Evolutionary conservation across 1,284 basidiomycete species (phyloP).

Genomic region (Apiotrichum akiyoshidainum): DNA sequence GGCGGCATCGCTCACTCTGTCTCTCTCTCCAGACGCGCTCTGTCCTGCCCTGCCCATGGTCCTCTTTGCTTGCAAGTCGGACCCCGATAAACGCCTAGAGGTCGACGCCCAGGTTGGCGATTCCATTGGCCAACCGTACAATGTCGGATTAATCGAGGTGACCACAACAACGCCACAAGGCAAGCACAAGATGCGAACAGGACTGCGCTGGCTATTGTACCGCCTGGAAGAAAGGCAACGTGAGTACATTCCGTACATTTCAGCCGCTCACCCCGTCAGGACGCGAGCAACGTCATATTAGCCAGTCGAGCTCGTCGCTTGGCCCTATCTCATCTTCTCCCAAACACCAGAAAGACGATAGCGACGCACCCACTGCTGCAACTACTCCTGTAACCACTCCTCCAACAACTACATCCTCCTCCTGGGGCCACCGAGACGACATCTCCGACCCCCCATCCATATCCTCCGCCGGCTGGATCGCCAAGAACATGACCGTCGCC

Average conservation of each 20-base stretch:
- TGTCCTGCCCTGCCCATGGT: constrained; percentile 36
- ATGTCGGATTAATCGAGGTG: constrained; percentile 49
- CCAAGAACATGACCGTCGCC: constrained; percentile 5
- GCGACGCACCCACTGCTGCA: background rate
- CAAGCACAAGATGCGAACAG: constrained; percentile 49
- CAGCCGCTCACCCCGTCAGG: background rate
- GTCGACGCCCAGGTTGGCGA: constrained; percentile 45
- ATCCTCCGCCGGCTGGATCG: constrained; percentile 36
- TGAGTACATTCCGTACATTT: constrained; percentile 21
- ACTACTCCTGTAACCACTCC: constrained; percentile 3
- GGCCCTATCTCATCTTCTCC: background rate
- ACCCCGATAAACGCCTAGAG: constrained; percentile 33
- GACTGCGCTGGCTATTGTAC: constrained; percentile 47
- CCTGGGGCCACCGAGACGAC: constrained; percentile 9
- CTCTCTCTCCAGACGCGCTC: constrained; percentile 4
- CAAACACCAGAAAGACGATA: background rate
- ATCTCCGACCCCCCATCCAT: constrained; percentile 29
- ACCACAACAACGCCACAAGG: constrained; percentile 39
- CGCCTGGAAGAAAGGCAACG: constrained; percentile 41
- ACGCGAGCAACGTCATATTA: constrained; percentile 4
- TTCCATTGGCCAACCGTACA: constrained; percentile 45
- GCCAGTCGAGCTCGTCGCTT: background rate
- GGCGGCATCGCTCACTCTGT: background rate
- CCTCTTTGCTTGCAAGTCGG: constrained; percentile 49
- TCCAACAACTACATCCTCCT: background rate